phyloP scores from a whole-genome alignment of 2,329 filamentous ascomycete genomes.

The Colletotrichum tabaci region DNA sequence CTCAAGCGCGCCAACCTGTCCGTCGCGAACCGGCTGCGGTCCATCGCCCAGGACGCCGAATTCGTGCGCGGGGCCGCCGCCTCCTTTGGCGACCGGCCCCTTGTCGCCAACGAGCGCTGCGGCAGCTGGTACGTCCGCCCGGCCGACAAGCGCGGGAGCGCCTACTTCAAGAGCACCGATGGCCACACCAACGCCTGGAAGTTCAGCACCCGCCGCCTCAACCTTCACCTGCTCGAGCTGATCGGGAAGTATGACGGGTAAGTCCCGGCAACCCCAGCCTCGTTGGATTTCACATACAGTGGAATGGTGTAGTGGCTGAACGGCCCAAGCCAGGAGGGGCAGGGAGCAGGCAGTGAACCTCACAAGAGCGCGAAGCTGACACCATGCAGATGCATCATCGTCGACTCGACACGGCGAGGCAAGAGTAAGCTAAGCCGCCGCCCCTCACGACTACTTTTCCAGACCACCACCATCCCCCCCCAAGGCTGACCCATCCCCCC shows the following conservation, averaged over 20 bases:
- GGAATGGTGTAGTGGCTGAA: background rate
- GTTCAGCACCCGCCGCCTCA: conserved; percentile 88
- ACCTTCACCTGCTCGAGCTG: conserved; percentile 83
- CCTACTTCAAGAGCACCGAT: conserved; percentile 98
- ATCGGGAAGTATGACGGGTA: conserved; percentile 78
- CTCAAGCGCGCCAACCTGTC: conserved; percentile 84
- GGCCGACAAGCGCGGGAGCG: conserved; percentile 75
- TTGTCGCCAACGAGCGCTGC: conserved; percentile 94
- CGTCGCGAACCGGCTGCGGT: conserved; percentile 84
- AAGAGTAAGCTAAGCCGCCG: conserved; percentile 72
- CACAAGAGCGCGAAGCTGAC: conserved; percentile 9
- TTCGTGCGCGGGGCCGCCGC: conserved; percentile 78
- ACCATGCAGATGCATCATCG: conserved; percentile 78
- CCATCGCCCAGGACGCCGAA: conserved; percentile 81
- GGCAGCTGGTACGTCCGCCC: conserved; percentile 94
- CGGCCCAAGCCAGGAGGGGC: background rate
- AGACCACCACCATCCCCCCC: background rate
- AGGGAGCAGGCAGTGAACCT: too few relatives aligned
- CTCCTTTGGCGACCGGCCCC: conserved; percentile 70
- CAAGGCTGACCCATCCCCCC: conserved; percentile 30
- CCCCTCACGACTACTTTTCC: background rate
- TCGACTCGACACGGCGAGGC: conserved; percentile 93
- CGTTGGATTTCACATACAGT: too few relatives aligned
- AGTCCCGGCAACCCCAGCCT: conserved; percentile 43
- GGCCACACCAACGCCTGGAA: conserved; percentile 93